These are phyloP conservation scores for Cercospora zeina DNA, from an alignment of 2,329 filamentous ascomycete species.

Conservation along the genomic window DNA sequence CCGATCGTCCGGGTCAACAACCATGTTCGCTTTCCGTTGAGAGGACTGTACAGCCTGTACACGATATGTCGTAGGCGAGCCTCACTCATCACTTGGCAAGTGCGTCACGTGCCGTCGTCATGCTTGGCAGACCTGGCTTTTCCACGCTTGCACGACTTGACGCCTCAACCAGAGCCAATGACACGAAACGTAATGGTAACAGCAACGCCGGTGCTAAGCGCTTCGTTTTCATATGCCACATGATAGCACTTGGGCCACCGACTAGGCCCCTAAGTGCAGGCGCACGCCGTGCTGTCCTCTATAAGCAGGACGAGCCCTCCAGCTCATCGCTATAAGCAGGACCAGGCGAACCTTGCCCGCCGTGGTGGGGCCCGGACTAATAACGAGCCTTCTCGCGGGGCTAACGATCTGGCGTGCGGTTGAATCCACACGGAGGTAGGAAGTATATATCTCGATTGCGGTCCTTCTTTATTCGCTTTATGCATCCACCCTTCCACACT, in stretches of 20 bases:
- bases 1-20: constrained; percentile 15
- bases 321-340: constrained; percentile 14
- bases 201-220: constrained; percentile 17
- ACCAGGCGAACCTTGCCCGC: constrained; percentile 13
- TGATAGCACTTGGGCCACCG: constrained; percentile 9
- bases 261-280: constrained; percentile 16
- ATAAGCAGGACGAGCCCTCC: constrained; percentile 15
- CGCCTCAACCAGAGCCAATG: constrained; percentile 4
- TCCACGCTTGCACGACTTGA: too few relatives aligned
- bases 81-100: constrained; percentile 4
- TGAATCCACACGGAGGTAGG: not conserved
- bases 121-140: constrained; percentile 8
- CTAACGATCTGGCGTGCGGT: constrained; percentile 7
- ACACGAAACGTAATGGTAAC: constrained; percentile 16
- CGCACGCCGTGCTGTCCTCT: constrained; percentile 6
- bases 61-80: constrained; percentile 7
- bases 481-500: not conserved
- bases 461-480: constrained; percentile 5
- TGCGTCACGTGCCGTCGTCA: not conserved
- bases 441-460: constrained; percentile 11
- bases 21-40: constrained; percentile 16
- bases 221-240: constrained; percentile 10
- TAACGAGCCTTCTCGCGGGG: constrained; percentile 8
- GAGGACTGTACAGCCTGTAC: too few relatives aligned
- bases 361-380: constrained; percentile 9